Evolutionary conservation across 2,329 filamentous ascomycete genomes (phyloP).

Genomic region (Chrysoporthe austroafricana): DNA sequence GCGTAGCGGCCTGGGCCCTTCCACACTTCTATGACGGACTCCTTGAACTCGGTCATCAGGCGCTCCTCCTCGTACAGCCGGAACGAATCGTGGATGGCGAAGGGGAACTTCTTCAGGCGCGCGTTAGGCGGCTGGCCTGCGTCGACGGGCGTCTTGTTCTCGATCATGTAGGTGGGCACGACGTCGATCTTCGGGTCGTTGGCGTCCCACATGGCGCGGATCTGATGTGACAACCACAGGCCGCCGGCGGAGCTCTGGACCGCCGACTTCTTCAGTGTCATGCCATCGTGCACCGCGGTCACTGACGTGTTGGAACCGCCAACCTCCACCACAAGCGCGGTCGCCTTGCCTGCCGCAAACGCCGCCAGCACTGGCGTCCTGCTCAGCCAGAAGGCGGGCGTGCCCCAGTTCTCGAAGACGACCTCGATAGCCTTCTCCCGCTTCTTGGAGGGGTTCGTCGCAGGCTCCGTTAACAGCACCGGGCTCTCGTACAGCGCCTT

Average conservation of each 20-base stretch:
- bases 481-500: constrained; percentile 89
- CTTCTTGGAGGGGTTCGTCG: constrained; percentile 87
- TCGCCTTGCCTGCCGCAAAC: constrained; percentile 91
- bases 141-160: constrained; percentile 86
- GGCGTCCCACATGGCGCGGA: constrained; percentile 77
- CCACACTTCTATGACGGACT: constrained; percentile 95
- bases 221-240: constrained; percentile 86
- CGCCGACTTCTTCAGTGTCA: constrained; percentile 89
- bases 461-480: constrained; percentile 88
- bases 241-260: constrained; percentile 85
- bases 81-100: constrained; percentile 70
- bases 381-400: constrained; percentile 91
- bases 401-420: constrained; percentile 95
- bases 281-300: constrained; percentile 89
- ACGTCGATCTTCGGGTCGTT: constrained; percentile 73
- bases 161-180: constrained; percentile 84
- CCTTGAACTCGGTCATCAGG: constrained; percentile 94
- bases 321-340: constrained; percentile 88
- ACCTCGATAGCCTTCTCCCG: constrained; percentile 95
- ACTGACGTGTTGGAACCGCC: constrained; percentile 88
- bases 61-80: constrained; percentile 87
- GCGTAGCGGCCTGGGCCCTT: constrained; percentile 73
- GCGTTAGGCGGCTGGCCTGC: constrained; percentile 80
- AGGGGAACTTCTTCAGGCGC: constrained; percentile 70
- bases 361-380: constrained; percentile 87